Evolutionary conservation across 2,329 filamentous ascomycete species (phyloP).

Genomic region (Seiridium unicorne): DNA sequence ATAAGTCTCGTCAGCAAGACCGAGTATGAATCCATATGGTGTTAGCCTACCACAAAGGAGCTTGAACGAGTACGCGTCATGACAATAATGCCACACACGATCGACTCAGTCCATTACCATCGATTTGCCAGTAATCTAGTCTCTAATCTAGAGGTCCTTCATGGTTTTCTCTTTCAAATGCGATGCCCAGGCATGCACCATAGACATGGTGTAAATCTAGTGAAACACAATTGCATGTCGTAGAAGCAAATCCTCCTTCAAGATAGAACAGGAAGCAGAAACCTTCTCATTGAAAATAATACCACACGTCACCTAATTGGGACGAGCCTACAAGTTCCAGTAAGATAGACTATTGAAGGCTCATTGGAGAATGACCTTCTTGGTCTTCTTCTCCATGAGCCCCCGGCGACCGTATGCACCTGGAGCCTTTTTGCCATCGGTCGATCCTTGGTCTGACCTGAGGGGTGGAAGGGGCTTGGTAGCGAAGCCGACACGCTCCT

Average conservation of each 20-base stretch:
- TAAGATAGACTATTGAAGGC: not conserved
- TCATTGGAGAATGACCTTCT: not conserved
- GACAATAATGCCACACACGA: not conserved
- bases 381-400: constrained; percentile 1
- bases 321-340: not conserved
- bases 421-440: not conserved
- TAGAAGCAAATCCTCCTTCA: not conserved
- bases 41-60: no score
- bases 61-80: not conserved
- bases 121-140: not conserved
- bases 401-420: not conserved
- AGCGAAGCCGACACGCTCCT: constrained; percentile 44
- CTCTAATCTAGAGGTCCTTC: not conserved
- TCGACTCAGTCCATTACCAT: not conserved
- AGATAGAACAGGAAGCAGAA: not conserved
- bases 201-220: not conserved
- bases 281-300: not conserved
- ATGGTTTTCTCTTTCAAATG: not conserved
- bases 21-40: no score
- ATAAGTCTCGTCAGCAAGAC: no score
- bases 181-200: not conserved
- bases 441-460: not conserved
- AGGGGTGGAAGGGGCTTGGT: constrained; percentile 26
- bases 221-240: no score
- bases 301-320: not conserved